Evolutionary conservation across 1,284 basidiomycete species (phyloP).

Genomic region (Thelephora terrestris): DNA sequence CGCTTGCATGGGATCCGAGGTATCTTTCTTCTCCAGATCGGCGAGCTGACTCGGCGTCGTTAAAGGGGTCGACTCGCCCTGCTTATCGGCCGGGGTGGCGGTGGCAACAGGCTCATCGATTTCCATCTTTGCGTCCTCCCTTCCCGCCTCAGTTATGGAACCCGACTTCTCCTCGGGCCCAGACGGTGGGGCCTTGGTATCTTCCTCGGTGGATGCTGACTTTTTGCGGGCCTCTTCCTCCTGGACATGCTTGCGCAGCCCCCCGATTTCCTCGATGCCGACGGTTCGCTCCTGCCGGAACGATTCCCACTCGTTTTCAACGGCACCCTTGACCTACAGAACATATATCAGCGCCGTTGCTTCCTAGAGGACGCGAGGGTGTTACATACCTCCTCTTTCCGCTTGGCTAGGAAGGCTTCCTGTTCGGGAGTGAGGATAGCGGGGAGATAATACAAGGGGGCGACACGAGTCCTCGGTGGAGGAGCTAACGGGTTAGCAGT

Average conservation of each 20-base stretch:
- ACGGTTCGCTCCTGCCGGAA: slow-evolving; percentile 50
- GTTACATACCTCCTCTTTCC: slow-evolving; percentile 48
- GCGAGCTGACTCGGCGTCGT: slow-evolving; percentile 12
- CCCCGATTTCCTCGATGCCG: slow-evolving; percentile 52
- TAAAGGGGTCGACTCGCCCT: slow-evolving; percentile 12
- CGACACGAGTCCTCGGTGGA: slow-evolving; percentile 56
- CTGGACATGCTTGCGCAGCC: slow-evolving; percentile 51
- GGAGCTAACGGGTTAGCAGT: slow-evolving; percentile 35
- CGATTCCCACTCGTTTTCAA: slow-evolving; percentile 54
- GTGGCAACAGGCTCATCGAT: slow-evolving; percentile 18
- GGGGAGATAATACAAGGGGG: slow-evolving; percentile 70
- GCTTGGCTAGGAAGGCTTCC: slow-evolving; percentile 50
- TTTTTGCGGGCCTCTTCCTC: slow-evolving; percentile 42
- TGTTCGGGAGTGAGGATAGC: slow-evolving; percentile 57
- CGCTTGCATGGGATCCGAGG: slow-evolving; percentile 29
- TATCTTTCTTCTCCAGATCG: slow-evolving; percentile 35
- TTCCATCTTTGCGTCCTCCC: slow-evolving; percentile 32
- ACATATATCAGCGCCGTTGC: slow-evolving; percentile 2
- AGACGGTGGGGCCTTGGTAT: slow-evolving; percentile 4
- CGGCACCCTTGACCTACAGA: slow-evolving; percentile 46
- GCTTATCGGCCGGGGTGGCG: slow-evolving; percentile 20
- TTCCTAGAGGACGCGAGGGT: not conserved
- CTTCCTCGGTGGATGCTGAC: slow-evolving; percentile 21
- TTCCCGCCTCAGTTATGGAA: slow-evolving; percentile 1
- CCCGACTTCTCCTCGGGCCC: slow-evolving; percentile 11